Evolutionary conservation across 2,329 filamentous ascomycete species (phyloP).

Genomic region (Ustulina deusta): DNA sequence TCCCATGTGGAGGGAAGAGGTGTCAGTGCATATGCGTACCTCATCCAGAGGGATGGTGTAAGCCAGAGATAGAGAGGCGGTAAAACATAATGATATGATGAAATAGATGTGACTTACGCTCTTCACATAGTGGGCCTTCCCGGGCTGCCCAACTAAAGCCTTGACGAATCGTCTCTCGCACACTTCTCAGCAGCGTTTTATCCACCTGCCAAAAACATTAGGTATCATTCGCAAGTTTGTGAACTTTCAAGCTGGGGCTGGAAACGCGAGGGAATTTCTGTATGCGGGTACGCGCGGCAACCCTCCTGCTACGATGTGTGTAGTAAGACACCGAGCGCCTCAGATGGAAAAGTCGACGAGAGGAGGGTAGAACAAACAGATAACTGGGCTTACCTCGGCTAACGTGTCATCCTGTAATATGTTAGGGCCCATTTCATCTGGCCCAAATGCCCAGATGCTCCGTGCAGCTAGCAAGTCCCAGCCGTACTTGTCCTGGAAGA

Average conservation of each 20-base stretch:
- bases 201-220: conserved; percentile 73
- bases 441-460: conserved; percentile 98
- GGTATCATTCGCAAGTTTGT: conserved; percentile 43
- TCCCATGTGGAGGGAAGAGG: neutral
- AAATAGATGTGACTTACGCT: conserved; percentile 73
- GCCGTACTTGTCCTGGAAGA: conserved; percentile 96
- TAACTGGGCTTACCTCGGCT: conserved; percentile 72
- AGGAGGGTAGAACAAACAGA: conserved; percentile 34
- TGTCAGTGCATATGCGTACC: conserved; percentile 25
- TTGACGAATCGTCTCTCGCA: conserved; percentile 92
- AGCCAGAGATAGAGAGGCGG: conserved; percentile 20
- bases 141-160: conserved; percentile 97
- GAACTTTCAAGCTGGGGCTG: conserved; percentile 45
- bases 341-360: conserved; percentile 20
- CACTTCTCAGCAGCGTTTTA: conserved; percentile 86
- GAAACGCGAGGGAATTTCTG: conserved; percentile 41
- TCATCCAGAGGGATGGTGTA: conserved; percentile 21
- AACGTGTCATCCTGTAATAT: conserved; percentile 97
- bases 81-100: conserved; percentile 34
- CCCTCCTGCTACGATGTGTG: conserved; percentile 40
- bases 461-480: conserved; percentile 95
- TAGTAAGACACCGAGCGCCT: conserved; percentile 46
- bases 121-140: conserved; percentile 96
- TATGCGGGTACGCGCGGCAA: conserved; percentile 43
- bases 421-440: conserved; percentile 93